A percentile compares a stretch with the other conserved stretches of the same genome.
Evolutionary conservation across 176 grass and related monocot genomes (phyloP).

Genomic region (Ananas comosus): DNA sequence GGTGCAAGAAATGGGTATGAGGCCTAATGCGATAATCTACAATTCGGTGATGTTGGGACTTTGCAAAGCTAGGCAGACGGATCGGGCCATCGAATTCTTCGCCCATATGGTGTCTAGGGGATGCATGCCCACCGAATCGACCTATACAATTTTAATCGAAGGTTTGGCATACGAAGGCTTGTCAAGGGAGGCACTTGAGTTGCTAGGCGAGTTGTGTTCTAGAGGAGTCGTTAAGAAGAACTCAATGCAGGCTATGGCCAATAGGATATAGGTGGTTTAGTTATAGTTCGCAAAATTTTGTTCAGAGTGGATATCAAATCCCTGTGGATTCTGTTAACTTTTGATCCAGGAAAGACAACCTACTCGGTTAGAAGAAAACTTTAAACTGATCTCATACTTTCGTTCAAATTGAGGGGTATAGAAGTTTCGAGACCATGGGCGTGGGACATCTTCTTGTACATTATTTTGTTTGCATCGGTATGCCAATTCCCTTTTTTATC

Average conservation of each 20-base stretch:
- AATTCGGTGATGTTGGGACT: conserved; percentile 43
- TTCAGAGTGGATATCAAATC: background rate
- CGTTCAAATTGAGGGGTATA: background rate
- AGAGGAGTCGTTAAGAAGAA: conserved; percentile 46
- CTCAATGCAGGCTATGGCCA: conserved; percentile 15
- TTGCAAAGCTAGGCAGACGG: conserved; percentile 47
- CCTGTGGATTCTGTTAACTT: background rate
- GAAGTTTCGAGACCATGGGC: background rate
- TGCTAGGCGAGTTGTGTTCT: conserved; percentile 36
- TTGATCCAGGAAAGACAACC: background rate
- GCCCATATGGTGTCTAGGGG: conserved; percentile 52
- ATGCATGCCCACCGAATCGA: conserved; percentile 52
- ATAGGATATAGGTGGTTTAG: background rate
- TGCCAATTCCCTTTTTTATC: background rate
- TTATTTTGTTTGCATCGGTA: background rate
- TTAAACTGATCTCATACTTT: background rate
- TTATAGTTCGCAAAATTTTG: background rate
- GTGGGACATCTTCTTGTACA: background rate
- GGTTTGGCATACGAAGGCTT: conserved; percentile 45
- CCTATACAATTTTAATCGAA: conserved; percentile 54
- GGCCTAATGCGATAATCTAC: conserved; percentile 35
- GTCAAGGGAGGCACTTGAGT: conserved; percentile 44
- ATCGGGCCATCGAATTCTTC: conserved; percentile 51
- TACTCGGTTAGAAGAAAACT: background rate
- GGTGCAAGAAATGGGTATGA: conserved; percentile 38